Conservation (phyloP, 345 rosid species). For the Clausena lansium region DNA sequence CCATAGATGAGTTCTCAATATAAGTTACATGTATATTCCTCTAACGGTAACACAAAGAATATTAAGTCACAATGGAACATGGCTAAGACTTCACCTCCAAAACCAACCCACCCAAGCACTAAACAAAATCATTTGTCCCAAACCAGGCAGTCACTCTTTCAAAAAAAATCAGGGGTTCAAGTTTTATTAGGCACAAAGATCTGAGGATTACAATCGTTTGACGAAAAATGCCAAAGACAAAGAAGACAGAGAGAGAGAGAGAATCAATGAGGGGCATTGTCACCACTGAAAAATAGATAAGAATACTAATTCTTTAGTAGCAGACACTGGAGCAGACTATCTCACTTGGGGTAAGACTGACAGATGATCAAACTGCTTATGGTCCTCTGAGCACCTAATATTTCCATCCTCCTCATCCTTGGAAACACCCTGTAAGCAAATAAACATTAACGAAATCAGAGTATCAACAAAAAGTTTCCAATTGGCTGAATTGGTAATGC, state of each 20-base stretch:
- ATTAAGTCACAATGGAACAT: not conserved
- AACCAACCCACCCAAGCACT: not conserved
- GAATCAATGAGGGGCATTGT: not conserved
- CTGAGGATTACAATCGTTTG: not conserved
- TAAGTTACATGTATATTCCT: slow-evolving; percentile 15
- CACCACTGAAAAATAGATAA: not conserved
- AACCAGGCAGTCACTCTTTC: not conserved
- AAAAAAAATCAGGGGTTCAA: not conserved
- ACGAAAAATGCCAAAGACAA: not conserved
- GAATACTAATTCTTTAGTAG: not conserved
- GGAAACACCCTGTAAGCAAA: slow-evolving; percentile 33
- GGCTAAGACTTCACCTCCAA: not conserved
- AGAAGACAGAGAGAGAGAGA: not conserved
- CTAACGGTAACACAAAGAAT: slow-evolving; percentile 11
- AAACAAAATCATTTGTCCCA: not conserved
- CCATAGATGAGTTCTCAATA: slow-evolving; percentile 22
- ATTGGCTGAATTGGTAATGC: not conserved
- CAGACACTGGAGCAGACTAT: slow-evolving; percentile 5
- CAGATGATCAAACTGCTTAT: slow-evolving; percentile 24
- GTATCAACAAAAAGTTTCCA: slow-evolving; percentile 13
- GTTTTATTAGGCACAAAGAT: not conserved
- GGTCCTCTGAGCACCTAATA: slow-evolving; percentile 27
- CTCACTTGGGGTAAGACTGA: slow-evolving; percentile 39
- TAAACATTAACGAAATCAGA: not conserved
- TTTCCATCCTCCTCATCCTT: slow-evolving; percentile 29